phyloP scores from a whole-genome alignment of 108 stramenopile species.

The Licmophora abbreviata region DNA sequence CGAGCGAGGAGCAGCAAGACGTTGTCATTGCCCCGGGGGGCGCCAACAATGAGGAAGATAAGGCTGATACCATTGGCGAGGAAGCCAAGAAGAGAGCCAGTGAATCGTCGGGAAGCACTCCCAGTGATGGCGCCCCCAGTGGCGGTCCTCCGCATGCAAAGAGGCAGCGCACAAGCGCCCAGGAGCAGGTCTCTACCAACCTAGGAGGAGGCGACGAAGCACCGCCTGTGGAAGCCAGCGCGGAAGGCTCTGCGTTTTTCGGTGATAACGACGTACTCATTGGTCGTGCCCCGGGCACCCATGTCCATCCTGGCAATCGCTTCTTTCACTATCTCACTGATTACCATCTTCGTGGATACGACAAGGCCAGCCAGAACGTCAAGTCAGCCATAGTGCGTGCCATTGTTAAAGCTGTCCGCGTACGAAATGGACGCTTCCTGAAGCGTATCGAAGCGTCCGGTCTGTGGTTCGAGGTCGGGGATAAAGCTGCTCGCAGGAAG shows the following conservation, averaged over 20 bases:
- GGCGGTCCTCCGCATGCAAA: too few relatives aligned
- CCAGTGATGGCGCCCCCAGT: too few relatives aligned
- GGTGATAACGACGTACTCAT: slow-evolving; percentile 58
- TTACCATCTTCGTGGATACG: slow-evolving; percentile 18
- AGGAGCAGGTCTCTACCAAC: too few relatives aligned
- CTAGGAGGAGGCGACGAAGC: too few relatives aligned
- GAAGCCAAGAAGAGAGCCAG: too few relatives aligned
- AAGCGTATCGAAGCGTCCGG: slow-evolving; percentile 24
- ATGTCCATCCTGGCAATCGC: slow-evolving; percentile 47
- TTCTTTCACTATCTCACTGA: slow-evolving; percentile 35
- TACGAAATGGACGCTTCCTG: slow-evolving; percentile 51
- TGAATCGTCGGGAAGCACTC: too few relatives aligned
- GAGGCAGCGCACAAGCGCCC: too few relatives aligned
- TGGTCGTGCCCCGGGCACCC: slow-evolving; percentile 58
- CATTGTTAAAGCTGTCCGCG: slow-evolving; percentile 57
- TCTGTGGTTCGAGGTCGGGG: slow-evolving; percentile 54
- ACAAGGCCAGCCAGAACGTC: slow-evolving; percentile 32
- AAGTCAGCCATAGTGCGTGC: slow-evolving; percentile 57
- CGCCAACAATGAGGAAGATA: too few relatives aligned
- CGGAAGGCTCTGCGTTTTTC: slow-evolving; percentile 41
- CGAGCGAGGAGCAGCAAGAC: too few relatives aligned
- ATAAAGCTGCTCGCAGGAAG: slow-evolving; percentile 60
- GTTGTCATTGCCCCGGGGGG: too few relatives aligned
- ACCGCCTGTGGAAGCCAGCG: slow-evolving; percentile 18
- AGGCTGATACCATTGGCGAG: too few relatives aligned